These are phyloP conservation scores for Aspergillus cavernicola DNA, from an alignment of 495 filamentous ascomycete genomes.

Conservation along the genomic window DNA sequence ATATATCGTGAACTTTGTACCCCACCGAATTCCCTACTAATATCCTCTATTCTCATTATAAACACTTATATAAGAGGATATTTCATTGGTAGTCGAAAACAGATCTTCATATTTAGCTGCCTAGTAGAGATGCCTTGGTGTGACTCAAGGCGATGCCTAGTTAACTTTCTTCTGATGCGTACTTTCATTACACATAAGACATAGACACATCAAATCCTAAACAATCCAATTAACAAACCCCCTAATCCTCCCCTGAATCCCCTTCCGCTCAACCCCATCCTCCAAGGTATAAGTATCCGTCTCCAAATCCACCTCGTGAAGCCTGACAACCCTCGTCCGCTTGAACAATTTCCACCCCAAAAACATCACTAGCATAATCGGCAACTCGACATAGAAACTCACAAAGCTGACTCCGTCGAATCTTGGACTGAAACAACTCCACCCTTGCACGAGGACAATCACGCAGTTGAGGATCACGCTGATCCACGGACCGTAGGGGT, in stretches of 20 bases:
- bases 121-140: too few relatives aligned
- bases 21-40: too few relatives aligned
- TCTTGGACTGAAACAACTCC: slow-evolving; percentile 52
- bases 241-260: not conserved
- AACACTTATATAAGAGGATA: too few relatives aligned
- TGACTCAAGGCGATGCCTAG: too few relatives aligned
- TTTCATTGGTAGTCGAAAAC: too few relatives aligned
- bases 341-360: slow-evolving; percentile 49
- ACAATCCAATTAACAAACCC: slow-evolving; percentile 2
- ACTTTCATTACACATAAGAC: too few relatives aligned
- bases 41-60: too few relatives aligned
- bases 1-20: too few relatives aligned
- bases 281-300: slow-evolving; percentile 48
- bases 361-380: slow-evolving; percentile 50
- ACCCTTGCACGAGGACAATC: slow-evolving; percentile 58
- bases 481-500: slow-evolving; percentile 53
- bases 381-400: slow-evolving; percentile 48
- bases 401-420: slow-evolving; percentile 51
- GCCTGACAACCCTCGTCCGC: slow-evolving; percentile 36
- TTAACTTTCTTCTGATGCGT: too few relatives aligned
- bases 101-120: too few relatives aligned
- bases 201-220: too few relatives aligned
- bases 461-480: slow-evolving; percentile 49
- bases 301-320: slow-evolving; percentile 46
- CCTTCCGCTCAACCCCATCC: not conserved